A percentile compares a stretch with the other conserved stretches of the same genome.
These are phyloP conservation scores for Neoascochyta sp. DNA, from an alignment of 2,329 filamentous ascomycete genomes.

Conservation along the genomic window DNA sequence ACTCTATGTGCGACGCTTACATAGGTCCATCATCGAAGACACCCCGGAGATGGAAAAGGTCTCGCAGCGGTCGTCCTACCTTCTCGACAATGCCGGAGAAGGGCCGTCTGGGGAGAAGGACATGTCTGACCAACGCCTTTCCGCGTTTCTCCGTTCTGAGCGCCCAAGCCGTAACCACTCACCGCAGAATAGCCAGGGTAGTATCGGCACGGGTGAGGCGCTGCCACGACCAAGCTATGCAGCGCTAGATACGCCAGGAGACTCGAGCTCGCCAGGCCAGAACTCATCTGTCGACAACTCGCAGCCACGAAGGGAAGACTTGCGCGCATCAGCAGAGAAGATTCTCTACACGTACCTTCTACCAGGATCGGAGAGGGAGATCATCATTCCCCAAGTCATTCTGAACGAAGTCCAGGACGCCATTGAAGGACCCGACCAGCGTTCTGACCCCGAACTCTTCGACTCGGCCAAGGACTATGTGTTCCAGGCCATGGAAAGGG, in stretches of 20 bases:
- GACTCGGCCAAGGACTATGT: conserved; percentile 98
- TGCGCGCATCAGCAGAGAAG: conserved; percentile 91
- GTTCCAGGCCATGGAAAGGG: conserved; percentile 98
- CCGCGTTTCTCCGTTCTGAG: conserved; percentile 73
- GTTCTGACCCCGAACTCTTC: conserved; percentile 96
- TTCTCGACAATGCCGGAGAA: conserved; percentile 59
- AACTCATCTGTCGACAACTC: conserved; percentile 33
- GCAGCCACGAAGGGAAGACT: conserved; percentile 62
- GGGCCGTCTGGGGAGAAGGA: conserved; percentile 61
- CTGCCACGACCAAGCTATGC: conserved; percentile 57
- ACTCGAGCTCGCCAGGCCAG: conserved; percentile 55
- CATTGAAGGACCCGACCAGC: conserved; percentile 77
- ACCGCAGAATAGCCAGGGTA: conserved; percentile 47
- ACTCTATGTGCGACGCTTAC: conserved; percentile 93
- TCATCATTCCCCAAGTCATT: conserved; percentile 84
- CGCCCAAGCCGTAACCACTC: conserved; percentile 45
- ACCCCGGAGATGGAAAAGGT: conserved; percentile 85
- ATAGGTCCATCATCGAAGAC: conserved; percentile 85
- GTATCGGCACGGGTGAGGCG: conserved; percentile 53
- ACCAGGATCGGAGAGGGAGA: conserved; percentile 93
- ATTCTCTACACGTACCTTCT: conserved; percentile 97
- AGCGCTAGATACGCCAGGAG: conserved; percentile 59
- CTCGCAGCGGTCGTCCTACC: conserved; percentile 80
- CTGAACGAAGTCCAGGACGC: conserved; percentile 78
- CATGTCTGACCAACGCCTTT: conserved; percentile 84